phyloP scores from a whole-genome alignment of 495 filamentous ascomycete genomes.

The Aspergillus panamensis region DNA sequence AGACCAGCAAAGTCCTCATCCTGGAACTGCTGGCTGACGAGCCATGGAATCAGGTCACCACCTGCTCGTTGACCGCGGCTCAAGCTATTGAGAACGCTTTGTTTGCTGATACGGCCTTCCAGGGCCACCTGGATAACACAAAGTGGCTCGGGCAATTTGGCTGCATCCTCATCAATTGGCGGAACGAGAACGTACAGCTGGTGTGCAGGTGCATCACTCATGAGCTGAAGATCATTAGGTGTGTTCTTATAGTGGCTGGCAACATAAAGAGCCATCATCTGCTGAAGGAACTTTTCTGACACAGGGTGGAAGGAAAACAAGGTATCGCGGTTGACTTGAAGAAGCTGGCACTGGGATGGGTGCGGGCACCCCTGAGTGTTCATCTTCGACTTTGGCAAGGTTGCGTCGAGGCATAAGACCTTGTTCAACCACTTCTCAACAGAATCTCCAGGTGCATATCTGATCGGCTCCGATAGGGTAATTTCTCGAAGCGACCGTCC shows the following conservation, averaged over 20 bases:
- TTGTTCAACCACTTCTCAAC: constrained; percentile 97
- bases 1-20: constrained; percentile 94
- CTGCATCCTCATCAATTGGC: constrained; percentile 71
- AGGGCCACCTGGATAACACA: constrained; percentile 93
- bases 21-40: constrained; percentile 97
- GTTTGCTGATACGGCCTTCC: constrained; percentile 89
- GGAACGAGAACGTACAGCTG: constrained; percentile 94
- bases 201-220: constrained; percentile 96
- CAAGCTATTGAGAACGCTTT: constrained; percentile 85
- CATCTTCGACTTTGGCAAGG: constrained; percentile 70
- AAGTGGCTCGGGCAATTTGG: constrained; percentile 84
- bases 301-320: constrained; percentile 97
- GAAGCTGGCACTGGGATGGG: constrained; percentile 82
- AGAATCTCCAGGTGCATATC: constrained; percentile 84
- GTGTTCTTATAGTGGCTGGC: constrained; percentile 98
- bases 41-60: constrained; percentile 96
- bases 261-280: constrained; percentile 98
- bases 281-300: constrained; percentile 94
- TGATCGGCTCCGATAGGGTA: constrained; percentile 87
- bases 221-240: constrained; percentile 94
- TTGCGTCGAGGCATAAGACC: constrained; percentile 89
- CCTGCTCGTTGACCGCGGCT: constrained; percentile 86
- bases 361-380: constrained; percentile 81
- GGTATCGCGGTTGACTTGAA: constrained; percentile 94
- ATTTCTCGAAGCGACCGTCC: constrained; percentile 88